Evolutionary conservation across 1,284 basidiomycete species (phyloP).

Genomic region (Porodaedalea pini): DNA sequence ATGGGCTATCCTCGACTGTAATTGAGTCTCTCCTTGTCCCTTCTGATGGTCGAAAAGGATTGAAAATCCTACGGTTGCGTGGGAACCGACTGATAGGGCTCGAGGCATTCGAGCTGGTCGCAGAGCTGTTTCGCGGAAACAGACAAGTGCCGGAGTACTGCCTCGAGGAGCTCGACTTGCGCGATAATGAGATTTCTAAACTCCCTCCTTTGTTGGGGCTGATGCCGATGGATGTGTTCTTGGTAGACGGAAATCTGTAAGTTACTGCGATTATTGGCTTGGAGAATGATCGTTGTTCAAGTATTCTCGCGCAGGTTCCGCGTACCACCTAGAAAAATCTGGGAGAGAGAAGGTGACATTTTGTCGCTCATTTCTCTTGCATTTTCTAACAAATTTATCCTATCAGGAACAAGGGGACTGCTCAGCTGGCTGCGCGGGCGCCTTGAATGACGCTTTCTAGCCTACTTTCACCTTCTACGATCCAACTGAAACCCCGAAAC

Average conservation of each 20-base stretch:
- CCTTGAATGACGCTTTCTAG: slow-evolving; percentile 44
- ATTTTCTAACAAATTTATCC: not conserved
- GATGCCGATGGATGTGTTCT: slow-evolving; percentile 69
- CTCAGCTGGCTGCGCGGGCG: slow-evolving; percentile 70
- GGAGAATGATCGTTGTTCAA: not conserved
- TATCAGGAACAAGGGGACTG: slow-evolving; percentile 64
- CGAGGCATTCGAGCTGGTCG: slow-evolving; percentile 56
- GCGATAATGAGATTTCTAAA: slow-evolving; percentile 72
- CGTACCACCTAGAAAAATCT: slow-evolving; percentile 70
- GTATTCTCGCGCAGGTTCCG: slow-evolving; percentile 54
- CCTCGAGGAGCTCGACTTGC: slow-evolving; percentile 72
- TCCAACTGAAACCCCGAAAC: too few species aligned
- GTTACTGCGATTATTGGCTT: slow-evolving; percentile 30
- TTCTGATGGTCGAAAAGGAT: slow-evolving; percentile 39
- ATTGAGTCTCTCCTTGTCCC: slow-evolving; percentile 50
- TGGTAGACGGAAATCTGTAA: slow-evolving; percentile 81
- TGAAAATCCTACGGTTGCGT: slow-evolving; percentile 59
- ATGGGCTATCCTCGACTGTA: slow-evolving; percentile 43
- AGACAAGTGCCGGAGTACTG: slow-evolving; percentile 61
- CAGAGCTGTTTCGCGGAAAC: slow-evolving; percentile 60
- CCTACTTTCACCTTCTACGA: too few species aligned
- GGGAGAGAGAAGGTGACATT: slow-evolving; percentile 64
- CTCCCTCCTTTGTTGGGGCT: slow-evolving; percentile 66
- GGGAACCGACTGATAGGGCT: slow-evolving; percentile 63
- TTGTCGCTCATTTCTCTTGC: not conserved